Percentiles rank a stretch among this genome's conserved stretches.
These are phyloP conservation scores for Cordyceps farinosa DNA, from an alignment of 2,329 filamentous ascomycete species.

Conservation along the genomic window DNA sequence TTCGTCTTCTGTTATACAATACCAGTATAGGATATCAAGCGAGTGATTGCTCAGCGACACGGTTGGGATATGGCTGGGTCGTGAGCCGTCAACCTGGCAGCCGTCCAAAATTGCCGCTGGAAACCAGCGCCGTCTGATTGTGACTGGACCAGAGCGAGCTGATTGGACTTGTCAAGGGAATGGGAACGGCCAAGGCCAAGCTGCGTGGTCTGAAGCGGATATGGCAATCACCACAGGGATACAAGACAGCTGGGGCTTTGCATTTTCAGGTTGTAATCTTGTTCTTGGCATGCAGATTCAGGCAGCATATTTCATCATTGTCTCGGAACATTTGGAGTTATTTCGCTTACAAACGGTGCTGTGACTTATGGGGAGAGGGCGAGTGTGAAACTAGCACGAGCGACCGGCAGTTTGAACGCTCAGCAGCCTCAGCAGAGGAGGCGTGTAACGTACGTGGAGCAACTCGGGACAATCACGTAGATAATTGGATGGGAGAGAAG, in stretches of 20 bases:
- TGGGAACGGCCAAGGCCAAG: conserved; percentile 26
- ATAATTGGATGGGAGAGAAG: too few species aligned
- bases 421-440: background rate
- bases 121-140: background rate
- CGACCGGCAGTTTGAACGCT: background rate
- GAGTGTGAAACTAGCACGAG: background rate
- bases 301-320: conserved; percentile 22
- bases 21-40: conserved; percentile 18
- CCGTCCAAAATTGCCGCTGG: background rate
- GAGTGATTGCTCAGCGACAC: conserved; percentile 17
- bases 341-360: background rate
- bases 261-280: conserved; percentile 32
- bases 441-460: background rate
- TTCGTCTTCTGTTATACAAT: conserved; percentile 16
- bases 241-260: conserved; percentile 36
- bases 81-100: background rate
- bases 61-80: conserved; percentile 15
- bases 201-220: conserved; percentile 29
- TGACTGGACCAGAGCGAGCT: background rate
- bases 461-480: too few species aligned
- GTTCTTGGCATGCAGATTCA: conserved; percentile 26
- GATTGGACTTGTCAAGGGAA: conserved; percentile 8
- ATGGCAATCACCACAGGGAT: conserved; percentile 36
- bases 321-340: conserved; percentile 2
- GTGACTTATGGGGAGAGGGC: background rate